These are phyloP conservation scores for Penicillium bovifimosum DNA, from an alignment of 495 filamentous ascomycete genomes.

Conservation along the genomic window DNA sequence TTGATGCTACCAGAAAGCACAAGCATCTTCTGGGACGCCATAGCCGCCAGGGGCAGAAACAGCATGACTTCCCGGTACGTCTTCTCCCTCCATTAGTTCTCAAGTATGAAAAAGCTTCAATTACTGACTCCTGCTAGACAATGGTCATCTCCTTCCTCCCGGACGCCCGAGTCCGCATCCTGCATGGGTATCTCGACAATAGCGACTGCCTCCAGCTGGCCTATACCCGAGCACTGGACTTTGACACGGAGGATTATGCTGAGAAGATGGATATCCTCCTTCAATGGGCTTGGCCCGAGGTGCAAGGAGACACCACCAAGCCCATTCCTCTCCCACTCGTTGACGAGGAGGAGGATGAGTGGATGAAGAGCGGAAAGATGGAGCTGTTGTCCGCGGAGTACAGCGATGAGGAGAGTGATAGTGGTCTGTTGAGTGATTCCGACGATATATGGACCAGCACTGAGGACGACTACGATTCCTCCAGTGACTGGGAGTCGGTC, in stretches of 20 bases:
- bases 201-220: neutral
- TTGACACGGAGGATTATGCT: neutral
- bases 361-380: neutral
- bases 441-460: neutral
- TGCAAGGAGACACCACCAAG: neutral
- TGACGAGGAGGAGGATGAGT: conserved; percentile 3
- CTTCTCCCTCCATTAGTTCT: neutral
- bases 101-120: neutral
- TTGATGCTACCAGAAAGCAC: neutral
- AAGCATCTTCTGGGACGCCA: neutral
- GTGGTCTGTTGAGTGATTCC: neutral
- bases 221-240: neutral
- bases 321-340: conserved; percentile 1
- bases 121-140: conserved; percentile 1
- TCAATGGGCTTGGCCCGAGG: conserved; percentile 4
- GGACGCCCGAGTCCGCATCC: neutral
- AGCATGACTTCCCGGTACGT: conserved; percentile 6
- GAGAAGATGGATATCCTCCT: conserved; percentile 1
- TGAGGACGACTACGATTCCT: neutral
- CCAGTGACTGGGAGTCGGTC: neutral
- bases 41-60: neutral
- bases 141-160: conserved; percentile 10
- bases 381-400: neutral
- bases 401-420: neutral
- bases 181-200: conserved; percentile 4